Evolutionary conservation across 2,329 filamentous ascomycete species (phyloP).

Genomic region (Pyricularia sp.): DNA sequence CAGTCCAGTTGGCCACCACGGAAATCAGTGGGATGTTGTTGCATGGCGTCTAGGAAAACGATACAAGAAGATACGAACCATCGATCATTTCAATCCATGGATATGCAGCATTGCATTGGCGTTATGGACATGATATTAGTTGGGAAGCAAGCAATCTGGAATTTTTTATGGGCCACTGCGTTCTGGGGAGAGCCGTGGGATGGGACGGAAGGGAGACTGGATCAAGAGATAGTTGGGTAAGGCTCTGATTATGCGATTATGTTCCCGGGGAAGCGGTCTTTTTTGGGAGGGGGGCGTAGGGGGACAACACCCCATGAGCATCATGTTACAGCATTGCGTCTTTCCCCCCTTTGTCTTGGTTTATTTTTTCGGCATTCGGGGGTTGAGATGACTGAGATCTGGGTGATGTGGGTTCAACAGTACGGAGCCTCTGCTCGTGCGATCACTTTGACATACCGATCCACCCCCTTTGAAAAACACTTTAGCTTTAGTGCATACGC

Average conservation of each 20-base stretch:
- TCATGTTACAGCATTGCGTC: conserved; percentile 7
- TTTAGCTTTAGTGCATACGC: neutral
- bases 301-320: conserved; percentile 10
- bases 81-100: conserved; percentile 1
- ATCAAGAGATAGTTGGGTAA: neutral
- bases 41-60: neutral
- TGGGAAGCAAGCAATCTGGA: neutral
- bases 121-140: conserved; percentile 4
- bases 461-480: neutral
- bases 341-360: neutral
- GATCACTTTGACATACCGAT: neutral
- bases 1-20: neutral
- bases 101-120: conserved; percentile 8
- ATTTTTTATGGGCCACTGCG: neutral
- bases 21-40: neutral
- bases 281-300: neutral
- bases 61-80: neutral
- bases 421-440: neutral
- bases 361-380: neutral
- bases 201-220: neutral
- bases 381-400: neutral
- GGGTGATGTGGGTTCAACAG: neutral
- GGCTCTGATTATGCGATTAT: neutral
- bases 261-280: neutral
- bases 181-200: neutral